Conservation (phyloP, 1,284 basidiomycete genomes). For the Marasmius fiardii region DNA sequence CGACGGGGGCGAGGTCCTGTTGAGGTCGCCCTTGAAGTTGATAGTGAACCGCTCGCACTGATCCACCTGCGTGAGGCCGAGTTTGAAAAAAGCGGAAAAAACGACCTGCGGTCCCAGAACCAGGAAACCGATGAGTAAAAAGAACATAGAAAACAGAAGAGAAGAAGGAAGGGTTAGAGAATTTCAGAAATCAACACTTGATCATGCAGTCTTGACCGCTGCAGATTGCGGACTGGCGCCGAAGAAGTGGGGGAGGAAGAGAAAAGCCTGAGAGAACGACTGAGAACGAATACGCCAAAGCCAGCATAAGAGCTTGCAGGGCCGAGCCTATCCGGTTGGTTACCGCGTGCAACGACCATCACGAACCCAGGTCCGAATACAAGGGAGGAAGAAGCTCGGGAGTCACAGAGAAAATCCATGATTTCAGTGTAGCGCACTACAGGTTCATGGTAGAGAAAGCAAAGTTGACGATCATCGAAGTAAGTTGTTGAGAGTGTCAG, state of each 20-base stretch:
- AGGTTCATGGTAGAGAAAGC: no score
- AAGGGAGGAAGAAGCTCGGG: no score
- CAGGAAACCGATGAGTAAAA: conserved; percentile 36
- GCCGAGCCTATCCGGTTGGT: no score
- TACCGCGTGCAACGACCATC: no score
- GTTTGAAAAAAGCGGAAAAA: conserved; percentile 37
- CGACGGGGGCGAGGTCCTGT: conserved; percentile 34
- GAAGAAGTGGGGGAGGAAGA: conserved; percentile 16
- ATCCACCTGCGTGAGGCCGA: conserved; percentile 46
- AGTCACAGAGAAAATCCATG: no score
- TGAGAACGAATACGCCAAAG: no score
- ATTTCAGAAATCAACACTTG: conserved; percentile 16
- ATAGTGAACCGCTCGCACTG: conserved; percentile 55
- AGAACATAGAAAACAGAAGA: conserved; percentile 26
- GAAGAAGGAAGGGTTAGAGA: conserved; percentile 23
- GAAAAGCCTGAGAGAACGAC: neutral
- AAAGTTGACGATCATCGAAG: no score
- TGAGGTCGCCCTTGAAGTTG: conserved; percentile 35
- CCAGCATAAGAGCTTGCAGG: no score
- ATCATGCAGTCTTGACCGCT: conserved; percentile 19
- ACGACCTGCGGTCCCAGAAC: conserved; percentile 45
- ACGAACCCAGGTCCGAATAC: no score
- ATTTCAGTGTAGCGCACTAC: no score
- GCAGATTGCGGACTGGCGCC: conserved; percentile 24
- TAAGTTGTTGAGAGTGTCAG: no score